Base-by-base conservation (phyloP, 371 early-diverging fungal species). In the Mortierella sp. region DNA sequence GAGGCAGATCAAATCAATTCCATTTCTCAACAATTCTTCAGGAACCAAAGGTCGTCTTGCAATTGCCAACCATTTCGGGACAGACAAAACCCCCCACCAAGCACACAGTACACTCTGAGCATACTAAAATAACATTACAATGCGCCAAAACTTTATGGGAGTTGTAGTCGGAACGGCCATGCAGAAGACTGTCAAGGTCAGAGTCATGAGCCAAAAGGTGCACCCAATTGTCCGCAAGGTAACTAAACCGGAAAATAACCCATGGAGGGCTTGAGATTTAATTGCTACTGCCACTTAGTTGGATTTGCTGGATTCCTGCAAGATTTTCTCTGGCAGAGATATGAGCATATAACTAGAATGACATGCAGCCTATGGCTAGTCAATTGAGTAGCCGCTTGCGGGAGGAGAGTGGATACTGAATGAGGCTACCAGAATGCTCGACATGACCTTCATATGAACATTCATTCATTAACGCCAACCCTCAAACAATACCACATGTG, bases 161-260 rank as follows among this genome's bases (percentile, higher is more conserved):
- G 90, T 94, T 85, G 97, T 97, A 54, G 90, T 97, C 64, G 93
- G 96, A 79, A 96, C 96, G 43, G 93, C 94, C 78, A 95, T 94
- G 93, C 90, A 91, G 79, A 96, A 96, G 90, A 97, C 97, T 11
- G 90, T 95, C 84, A 96, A 95, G 84, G 97, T 97, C 72, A 89
- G 94, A 58, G 96, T 96, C 20, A 92, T 93, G 30, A 87, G 88
- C 73, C 86, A 90, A 58, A 90, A 89, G 62, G 79, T 95, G 54
- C 96, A 97, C 78, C 96, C 94, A 37, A 86, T 93, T 67, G 95
- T 96, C 55, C 90, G 91, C 75, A 97, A 97, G 94, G 97, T 96
- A 89, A 68, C 22, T 40, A 47, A 37, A 28, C 16, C 35, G n/a
- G 47, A 39, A 35, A 3, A 30, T 16, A 28, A 5, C 37, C 0